Conservation (phyloP, 169 alveolate genomes). For the Eimeria sp. region DNA sequence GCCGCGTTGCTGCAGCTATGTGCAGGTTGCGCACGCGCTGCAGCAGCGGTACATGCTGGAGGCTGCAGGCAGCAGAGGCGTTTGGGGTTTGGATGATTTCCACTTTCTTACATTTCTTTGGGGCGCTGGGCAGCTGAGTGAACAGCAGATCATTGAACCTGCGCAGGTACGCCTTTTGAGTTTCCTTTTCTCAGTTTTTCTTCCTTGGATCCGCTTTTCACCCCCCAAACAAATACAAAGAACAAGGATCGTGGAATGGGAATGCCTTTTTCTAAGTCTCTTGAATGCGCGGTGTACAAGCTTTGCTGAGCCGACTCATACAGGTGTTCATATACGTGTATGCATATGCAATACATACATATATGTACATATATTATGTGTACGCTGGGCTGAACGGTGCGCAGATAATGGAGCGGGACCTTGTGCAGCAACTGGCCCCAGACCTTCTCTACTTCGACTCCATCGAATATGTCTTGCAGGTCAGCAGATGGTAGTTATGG, state of each 20-base stretch:
- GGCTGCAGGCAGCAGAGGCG: conserved; percentile 99
- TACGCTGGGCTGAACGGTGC: background rate
- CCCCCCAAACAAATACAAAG: background rate
- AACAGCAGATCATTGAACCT: conserved; percentile 60
- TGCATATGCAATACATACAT: background rate
- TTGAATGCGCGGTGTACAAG: background rate
- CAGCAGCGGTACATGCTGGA: conserved; percentile 97
- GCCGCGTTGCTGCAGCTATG: conserved; percentile 90
- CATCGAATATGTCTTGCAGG: conserved; percentile 66
- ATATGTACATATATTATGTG: background rate
- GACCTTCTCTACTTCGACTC: conserved; percentile 74
- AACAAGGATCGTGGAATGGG: background rate
- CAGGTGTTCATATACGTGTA: background rate
- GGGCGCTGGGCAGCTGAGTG: conserved; percentile 84
- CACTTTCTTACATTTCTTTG: conserved; percentile 89
- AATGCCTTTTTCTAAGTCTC: background rate
- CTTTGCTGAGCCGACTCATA: background rate
- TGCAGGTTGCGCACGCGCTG: conserved; percentile 96
- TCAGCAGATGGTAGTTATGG: background rate
- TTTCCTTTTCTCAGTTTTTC: background rate
- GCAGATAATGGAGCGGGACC: conserved; percentile 60
- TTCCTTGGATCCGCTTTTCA: background rate
- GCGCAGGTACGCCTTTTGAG: conserved; percentile 49
- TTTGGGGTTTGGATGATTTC: conserved; percentile 99
- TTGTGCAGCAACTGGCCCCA: conserved; percentile 70